Percentiles rank a stretch among this genome's conserved stretches.
phyloP scores from a whole-genome alignment of 2,329 filamentous ascomycete genomes.

The Colletotrichum paranaense region DNA sequence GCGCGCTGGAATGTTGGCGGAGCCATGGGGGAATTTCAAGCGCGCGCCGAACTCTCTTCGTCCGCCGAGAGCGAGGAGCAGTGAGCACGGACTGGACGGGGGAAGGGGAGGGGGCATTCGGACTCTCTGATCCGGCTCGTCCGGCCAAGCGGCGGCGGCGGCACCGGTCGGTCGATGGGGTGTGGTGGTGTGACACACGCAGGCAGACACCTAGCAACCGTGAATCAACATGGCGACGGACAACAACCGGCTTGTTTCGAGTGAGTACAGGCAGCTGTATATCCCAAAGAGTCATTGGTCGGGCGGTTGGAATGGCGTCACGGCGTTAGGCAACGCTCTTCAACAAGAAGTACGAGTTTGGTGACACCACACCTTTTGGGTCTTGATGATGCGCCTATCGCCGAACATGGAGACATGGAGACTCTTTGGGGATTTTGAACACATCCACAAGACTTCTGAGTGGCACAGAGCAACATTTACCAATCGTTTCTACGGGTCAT shows the following conservation, averaged over 20 bases:
- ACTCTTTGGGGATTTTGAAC: background rate
- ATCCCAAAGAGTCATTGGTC: background rate
- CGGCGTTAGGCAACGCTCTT: background rate
- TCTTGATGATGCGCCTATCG: background rate
- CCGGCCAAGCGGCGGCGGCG: background rate
- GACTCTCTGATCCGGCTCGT: background rate
- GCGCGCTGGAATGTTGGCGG: background rate
- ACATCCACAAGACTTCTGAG: background rate
- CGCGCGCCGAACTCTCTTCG: background rate
- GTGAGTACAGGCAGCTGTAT: background rate
- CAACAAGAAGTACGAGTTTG: background rate
- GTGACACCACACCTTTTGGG: background rate
- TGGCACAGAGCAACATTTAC: background rate
- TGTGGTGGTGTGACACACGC: background rate
- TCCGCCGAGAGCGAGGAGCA: background rate
- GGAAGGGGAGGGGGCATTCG: background rate
- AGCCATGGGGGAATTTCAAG: background rate
- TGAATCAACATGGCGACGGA: background rate
- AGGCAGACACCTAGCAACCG: constrained; percentile 1
- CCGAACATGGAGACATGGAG: background rate
- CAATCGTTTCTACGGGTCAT: constrained; percentile 1
- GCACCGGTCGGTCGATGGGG: background rate
- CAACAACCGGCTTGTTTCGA: background rate
- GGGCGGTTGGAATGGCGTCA: background rate
- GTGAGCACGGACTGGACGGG: background rate